A percentile compares a stretch with the other conserved stretches of the same genome.
phyloP scores from a whole-genome alignment of 2,329 filamentous ascomycete genomes.

The Ophiocordyceps robertsii region DNA sequence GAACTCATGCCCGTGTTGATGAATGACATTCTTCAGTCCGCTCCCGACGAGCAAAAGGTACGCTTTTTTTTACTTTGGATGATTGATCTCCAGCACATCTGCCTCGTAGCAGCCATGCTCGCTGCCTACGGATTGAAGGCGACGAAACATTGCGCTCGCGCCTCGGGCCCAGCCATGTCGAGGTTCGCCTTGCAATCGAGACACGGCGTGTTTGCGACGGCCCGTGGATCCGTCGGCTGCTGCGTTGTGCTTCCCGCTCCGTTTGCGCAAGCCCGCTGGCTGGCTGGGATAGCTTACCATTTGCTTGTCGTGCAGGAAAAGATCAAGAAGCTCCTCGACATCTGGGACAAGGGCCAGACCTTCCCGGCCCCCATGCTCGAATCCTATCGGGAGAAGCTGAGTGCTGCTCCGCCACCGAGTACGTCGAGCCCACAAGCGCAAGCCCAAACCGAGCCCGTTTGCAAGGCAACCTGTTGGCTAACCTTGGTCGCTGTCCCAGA shows the following conservation, averaged over 20 bases:
- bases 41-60: conserved; percentile 95
- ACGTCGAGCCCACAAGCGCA: conserved; percentile 26
- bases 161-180: not conserved
- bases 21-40: conserved; percentile 83
- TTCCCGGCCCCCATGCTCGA: conserved; percentile 71
- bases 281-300: conserved; percentile 26
- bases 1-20: conserved; percentile 88
- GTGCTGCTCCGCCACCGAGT: conserved; percentile 47
- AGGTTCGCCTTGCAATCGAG: not conserved
- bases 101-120: conserved; percentile 12
- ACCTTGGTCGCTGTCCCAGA: conserved; percentile 27
- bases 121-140: conserved; percentile 1
- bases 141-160: not conserved
- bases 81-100: not conserved
- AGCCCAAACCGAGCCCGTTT: not conserved
- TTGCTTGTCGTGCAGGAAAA: conserved; percentile 61
- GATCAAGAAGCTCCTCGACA: conserved; percentile 84
- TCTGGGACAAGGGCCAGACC: conserved; percentile 92
- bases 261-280: not conserved
- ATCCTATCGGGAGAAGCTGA: conserved; percentile 71
- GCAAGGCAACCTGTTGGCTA: not conserved
- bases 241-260: not conserved
- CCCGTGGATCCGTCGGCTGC: not conserved
- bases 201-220: not conserved
- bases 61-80: conserved; percentile 28